These are phyloP conservation scores for Lolium multiflorum DNA, from an alignment of 176 grass and related monocot species.

Conservation along the genomic window DNA sequence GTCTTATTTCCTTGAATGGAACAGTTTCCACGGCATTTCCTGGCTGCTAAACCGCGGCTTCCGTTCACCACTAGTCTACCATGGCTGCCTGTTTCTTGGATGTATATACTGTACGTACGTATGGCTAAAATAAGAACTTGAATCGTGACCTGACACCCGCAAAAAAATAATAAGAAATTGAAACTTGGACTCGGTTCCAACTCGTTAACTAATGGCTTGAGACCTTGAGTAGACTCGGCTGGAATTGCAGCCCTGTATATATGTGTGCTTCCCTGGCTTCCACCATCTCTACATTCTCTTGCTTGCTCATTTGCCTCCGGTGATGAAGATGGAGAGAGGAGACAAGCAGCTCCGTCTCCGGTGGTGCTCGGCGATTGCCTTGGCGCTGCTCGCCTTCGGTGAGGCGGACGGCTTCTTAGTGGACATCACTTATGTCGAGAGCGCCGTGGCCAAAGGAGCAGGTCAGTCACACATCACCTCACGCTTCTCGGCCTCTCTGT, in stretches of 20 bases:
- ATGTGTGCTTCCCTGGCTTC: not conserved
- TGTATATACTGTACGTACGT: not conserved
- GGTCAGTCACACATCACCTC: constrained; percentile 40
- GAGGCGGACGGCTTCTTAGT: constrained; percentile 47
- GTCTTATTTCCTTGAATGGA: too few relatives aligned
- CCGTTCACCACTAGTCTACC: not conserved
- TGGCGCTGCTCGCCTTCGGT: constrained; percentile 34
- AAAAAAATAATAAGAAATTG: too few relatives aligned
- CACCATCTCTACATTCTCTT: not conserved
- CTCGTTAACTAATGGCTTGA: too few relatives aligned
- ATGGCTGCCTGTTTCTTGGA: not conserved
- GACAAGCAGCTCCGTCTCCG: not conserved
- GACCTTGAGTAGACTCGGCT: not conserved
- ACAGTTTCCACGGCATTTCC: not conserved
- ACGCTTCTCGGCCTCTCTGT: not conserved
- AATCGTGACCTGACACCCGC: too few relatives aligned
- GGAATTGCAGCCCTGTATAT: not conserved
- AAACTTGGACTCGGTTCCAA: too few relatives aligned
- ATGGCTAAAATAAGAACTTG: too few relatives aligned
- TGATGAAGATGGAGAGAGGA: constrained; percentile 16
- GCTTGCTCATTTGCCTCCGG: not conserved
- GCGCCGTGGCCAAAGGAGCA: constrained; percentile 78
- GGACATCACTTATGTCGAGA: constrained; percentile 60
- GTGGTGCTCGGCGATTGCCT: constrained; percentile 47
- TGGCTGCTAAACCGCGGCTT: not conserved